Conservation (phyloP, 345 rosid genomes). For the Cardiospermum halicacabum region DNA sequence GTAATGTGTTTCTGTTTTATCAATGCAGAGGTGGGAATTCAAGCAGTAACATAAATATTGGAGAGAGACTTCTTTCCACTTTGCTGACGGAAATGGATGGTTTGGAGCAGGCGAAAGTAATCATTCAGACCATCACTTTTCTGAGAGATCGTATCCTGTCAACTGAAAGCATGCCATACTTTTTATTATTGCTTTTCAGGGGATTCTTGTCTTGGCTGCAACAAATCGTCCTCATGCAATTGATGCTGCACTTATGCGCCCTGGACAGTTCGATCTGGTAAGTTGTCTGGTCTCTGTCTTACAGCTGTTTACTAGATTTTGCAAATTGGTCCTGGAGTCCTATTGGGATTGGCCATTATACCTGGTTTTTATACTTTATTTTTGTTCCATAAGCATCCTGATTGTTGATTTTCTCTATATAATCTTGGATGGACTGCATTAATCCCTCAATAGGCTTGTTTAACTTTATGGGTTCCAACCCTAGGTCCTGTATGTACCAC, state of each 20-base stretch:
- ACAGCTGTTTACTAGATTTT: background rate
- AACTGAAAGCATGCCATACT: background rate
- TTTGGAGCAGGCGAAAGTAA: slow-evolving; percentile 77
- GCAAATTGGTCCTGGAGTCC: background rate
- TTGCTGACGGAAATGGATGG: slow-evolving; percentile 98
- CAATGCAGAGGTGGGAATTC: slow-evolving; percentile 64
- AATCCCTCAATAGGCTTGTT: background rate
- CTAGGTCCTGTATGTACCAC: slow-evolving; percentile 80
- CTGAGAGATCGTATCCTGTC: background rate
- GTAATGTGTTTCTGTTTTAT: background rate
- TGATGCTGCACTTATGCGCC: slow-evolving; percentile 94
- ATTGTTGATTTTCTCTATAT: background rate
- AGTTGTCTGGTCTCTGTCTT: slow-evolving; percentile 8
- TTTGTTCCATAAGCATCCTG: background rate
- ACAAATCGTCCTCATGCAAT: slow-evolving; percentile 89
- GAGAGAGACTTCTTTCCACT: slow-evolving; percentile 92
- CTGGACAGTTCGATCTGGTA: slow-evolving; percentile 94
- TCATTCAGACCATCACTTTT: slow-evolving; percentile 11
- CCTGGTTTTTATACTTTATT: no score
- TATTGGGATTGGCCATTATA: background rate
- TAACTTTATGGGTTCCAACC: slow-evolving; percentile 12
- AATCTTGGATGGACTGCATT: background rate
- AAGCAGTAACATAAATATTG: slow-evolving; percentile 57
- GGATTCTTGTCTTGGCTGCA: slow-evolving; percentile 88
- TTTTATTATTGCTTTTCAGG: slow-evolving; percentile 34